Conservation (phyloP, 768 basidiomycete species). For the Boletus bicolor region DNA sequence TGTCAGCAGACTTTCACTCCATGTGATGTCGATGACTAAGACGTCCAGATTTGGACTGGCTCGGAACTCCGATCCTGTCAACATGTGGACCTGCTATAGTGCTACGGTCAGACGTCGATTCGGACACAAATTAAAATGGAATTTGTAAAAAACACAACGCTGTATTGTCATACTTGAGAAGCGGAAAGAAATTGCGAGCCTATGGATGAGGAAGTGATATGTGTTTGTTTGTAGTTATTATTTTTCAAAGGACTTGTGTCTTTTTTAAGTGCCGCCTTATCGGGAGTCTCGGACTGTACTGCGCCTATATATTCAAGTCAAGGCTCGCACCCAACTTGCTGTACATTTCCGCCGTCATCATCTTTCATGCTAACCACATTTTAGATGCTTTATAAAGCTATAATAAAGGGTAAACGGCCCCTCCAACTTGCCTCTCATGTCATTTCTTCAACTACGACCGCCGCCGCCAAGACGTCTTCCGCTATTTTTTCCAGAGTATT, state of each 20-base stretch:
- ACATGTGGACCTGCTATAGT: no score
- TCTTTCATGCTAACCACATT: conserved; percentile 17
- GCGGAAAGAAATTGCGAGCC: no score
- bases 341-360: conserved; percentile 3
- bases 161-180: background rate
- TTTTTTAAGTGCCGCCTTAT: conserved; percentile 9
- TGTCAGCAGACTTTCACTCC: background rate
- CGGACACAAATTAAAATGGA: no score
- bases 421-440: conserved; percentile 51
- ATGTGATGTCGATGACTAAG: conserved; percentile 1
- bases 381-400: conserved; percentile 31
- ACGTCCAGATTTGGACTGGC: background rate
- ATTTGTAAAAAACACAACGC: background rate
- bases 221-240: conserved; percentile 27
- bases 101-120: no score
- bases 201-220: background rate
- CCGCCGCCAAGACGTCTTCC: conserved; percentile 32
- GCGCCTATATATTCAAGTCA: background rate
- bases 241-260: conserved; percentile 19
- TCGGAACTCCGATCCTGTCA: conserved; percentile 7
- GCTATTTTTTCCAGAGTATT: conserved; percentile 31
- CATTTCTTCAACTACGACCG: conserved; percentile 28
- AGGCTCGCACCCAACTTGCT: conserved; percentile 3
- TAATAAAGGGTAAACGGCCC: conserved; percentile 48
- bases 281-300: conserved; percentile 1